Evolutionary conservation across 2,329 filamentous ascomycete species (phyloP), one percentile per base, ranked within the genome.

Genomic region (Paecilomyces formosus): DNA sequence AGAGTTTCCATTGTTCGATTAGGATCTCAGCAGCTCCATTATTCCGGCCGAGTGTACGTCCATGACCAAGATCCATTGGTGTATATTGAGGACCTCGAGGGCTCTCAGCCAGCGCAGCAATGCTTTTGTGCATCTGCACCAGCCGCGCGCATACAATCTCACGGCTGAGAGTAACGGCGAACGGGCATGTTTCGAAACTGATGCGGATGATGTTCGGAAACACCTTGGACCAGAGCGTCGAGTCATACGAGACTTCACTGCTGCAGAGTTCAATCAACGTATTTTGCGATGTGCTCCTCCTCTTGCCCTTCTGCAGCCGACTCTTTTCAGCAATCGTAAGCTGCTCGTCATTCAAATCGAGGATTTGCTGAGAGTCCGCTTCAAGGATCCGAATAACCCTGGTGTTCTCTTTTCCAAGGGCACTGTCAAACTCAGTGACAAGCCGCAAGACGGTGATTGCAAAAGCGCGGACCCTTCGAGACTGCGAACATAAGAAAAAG

Each of bases 401-500:
- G 6, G 85, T 88, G 63, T 88, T 86, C 53, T 87, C 85, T 64
- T 94, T 92, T 12, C 90, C 89, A 3, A 99, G 82, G 1, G 91
- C 93, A 13, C 83, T 87, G 68, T 99, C 94, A 64, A 99, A 97
- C 65, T 99, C 93, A 1, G 88, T 92, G 62, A 97, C 93, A 24
- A 97, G 83, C 3, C 91, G 88, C 26, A 99, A 79, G 1, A 99
- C 93, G 1, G 90, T 96, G 56, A 99, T 90, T 2, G 94, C 92
- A 72, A 94, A 96, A 59, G 90, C 83, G 55, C 94, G 86, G 26
- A 99, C 94, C 57, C 90, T 85, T 56, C 91, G 85, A 5, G 94
- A 97, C 66, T 97, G 94, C 0, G 94, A 99, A 72, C 94, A 99
- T 6, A 99, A 79, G 71, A 99, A 99, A 79, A 99, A 99, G 2